These are phyloP conservation scores for Pyracantha coccinea DNA, from an alignment of 331 rosid species.

Conservation along the genomic window DNA sequence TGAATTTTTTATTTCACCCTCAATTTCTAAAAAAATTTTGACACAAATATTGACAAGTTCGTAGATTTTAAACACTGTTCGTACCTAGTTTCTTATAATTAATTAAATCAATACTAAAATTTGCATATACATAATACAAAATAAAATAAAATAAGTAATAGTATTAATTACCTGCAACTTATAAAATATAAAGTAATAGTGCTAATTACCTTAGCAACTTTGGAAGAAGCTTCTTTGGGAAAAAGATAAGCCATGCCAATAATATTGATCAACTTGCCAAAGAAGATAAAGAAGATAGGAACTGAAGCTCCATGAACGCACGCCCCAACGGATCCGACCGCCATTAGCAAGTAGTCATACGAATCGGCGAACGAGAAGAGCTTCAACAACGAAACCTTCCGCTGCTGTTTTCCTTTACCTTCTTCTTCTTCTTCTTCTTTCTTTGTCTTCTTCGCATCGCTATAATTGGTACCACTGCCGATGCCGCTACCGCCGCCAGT, in stretches of 20 bases:
- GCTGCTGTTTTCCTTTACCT: constrained; percentile 14
- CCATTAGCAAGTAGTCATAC: constrained; percentile 64
- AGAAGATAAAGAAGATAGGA: constrained; percentile 85
- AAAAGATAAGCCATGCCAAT: constrained; percentile 89
- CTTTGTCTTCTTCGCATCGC: constrained; percentile 1
- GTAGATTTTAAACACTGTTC: too few species aligned
- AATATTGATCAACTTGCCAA: constrained; percentile 77
- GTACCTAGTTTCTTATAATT: too few species aligned
- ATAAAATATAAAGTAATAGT: too few species aligned
- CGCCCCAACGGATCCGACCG: constrained; percentile 77
- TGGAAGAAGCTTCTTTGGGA: constrained; percentile 82
- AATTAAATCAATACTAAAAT: too few species aligned
- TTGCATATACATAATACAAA: too few species aligned
- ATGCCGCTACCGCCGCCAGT: constrained; percentile 24
- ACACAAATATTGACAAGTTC: too few species aligned
- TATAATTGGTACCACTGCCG: not conserved
- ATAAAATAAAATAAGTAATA: too few species aligned
- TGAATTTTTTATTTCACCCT: too few species aligned
- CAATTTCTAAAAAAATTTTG: too few species aligned
- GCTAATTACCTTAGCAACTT: constrained; percentile 73
- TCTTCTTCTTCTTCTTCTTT: constrained; percentile 9
- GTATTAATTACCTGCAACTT: constrained; percentile 30
- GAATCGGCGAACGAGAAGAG: constrained; percentile 74
- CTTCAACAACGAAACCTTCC: constrained; percentile 50
- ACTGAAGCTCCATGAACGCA: constrained; percentile 86